phyloP scores from a whole-genome alignment of 495 filamentous ascomycete species.

The Xylaria longipes region DNA sequence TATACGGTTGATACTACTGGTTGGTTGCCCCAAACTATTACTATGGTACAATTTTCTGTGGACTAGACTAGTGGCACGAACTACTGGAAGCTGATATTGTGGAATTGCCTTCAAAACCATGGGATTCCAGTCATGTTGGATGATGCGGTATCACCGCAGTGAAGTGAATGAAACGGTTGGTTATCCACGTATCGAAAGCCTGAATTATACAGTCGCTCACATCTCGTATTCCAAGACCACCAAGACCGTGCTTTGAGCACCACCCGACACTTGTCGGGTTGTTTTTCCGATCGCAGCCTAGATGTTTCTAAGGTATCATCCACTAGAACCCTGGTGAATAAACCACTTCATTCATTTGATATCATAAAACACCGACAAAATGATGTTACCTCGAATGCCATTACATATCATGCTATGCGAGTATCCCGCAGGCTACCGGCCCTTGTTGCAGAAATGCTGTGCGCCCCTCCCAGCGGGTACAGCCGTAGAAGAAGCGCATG shows the following conservation, averaged over 20 bases:
- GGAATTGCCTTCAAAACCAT: neutral
- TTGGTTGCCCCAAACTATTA: neutral
- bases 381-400: neutral
- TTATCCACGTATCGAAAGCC: neutral
- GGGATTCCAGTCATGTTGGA: neutral
- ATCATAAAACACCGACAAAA: slow-evolving; percentile 4
- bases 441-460: neutral
- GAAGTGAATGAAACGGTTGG: neutral
- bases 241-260: neutral
- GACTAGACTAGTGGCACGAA: neutral
- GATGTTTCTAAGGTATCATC: neutral
- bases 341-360: neutral
- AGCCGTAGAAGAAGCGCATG: neutral
- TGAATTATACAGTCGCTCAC: neutral
- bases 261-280: neutral
- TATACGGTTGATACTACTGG: neutral
- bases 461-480: neutral
- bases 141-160: neutral
- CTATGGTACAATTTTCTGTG: neutral
- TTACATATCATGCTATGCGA: neutral
- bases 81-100: neutral
- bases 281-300: neutral
- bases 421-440: neutral
- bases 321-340: neutral
- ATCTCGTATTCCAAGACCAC: neutral